Base-by-base conservation (phyloP, 805 yeast species). In the Priceomyces fermenticarens region DNA sequence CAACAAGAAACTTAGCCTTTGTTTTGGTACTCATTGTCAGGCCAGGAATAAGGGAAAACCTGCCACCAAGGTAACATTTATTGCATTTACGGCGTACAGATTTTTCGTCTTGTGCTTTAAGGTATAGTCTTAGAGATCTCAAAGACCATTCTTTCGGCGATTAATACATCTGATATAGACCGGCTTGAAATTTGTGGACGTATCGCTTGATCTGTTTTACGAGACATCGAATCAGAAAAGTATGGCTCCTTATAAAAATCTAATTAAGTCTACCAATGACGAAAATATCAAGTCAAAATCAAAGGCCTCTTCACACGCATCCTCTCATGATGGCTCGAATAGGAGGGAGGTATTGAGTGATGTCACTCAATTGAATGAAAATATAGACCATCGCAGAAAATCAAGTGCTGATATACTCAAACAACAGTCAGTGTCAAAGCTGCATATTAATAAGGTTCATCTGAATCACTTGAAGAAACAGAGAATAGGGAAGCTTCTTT, bases 281-380 rank as follows among this genome's bases (percentile, higher is more conserved):
- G 58, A 54, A 45, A 54, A 54, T 29, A n/a, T 42, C 30, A 41
- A 42, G 30, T 27, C 48, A 30, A 40, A 38, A n/a, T 13, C 41
- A 3, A 46, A 46, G 20, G 20, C 39, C 10, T 32, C 30, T n/a
- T 25, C 33, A 11, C 14, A 32, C 4, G 28, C 27, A 12, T 30
- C 44, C 5, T 32, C 30, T 10, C 20, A 31, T 15, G 39, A 29
- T 10, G 27, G 44, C 7, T 38, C 41, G n/a, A 43, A 32, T 29
- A 48, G 42, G 27, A 44, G 68, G 36, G 62, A 60, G 32, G 65
- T 56, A 10, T 55, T 63, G 40, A 53, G 58, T 30, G 68, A 63
- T 41, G 51, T 62, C 12, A 60, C 65, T 5, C 55, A 49, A 35
- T 42, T 44, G 11, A 58, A 51, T 28, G 55, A 45, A 47, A 55